These are phyloP conservation scores for Aspergillus uvarum DNA, from an alignment of 2,329 filamentous ascomycete genomes.

Conservation along the genomic window DNA sequence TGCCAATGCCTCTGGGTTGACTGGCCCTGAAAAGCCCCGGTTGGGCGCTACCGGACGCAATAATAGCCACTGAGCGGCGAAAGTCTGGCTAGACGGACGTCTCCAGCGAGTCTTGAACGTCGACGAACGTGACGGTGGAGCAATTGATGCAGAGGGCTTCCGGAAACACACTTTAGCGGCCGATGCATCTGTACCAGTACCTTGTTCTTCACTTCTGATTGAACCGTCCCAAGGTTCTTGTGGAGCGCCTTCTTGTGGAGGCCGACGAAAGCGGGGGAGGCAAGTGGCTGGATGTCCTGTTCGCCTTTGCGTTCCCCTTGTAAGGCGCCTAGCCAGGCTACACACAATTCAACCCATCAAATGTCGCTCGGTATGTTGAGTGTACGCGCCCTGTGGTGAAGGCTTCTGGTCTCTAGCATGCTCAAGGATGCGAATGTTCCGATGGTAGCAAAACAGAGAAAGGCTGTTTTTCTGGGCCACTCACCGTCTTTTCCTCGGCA, in stretches of 20 bases:
- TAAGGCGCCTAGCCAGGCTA: slow-evolving; percentile 3
- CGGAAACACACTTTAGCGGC: slow-evolving; percentile 22
- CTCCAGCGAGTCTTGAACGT: slow-evolving; percentile 9
- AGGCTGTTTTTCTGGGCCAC: background rate
- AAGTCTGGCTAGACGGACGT: slow-evolving; percentile 4
- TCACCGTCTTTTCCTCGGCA: slow-evolving; percentile 1
- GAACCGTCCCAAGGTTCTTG: slow-evolving; percentile 3
- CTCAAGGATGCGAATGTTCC: background rate
- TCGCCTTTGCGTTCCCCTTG: background rate
- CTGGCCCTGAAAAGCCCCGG: slow-evolving; percentile 9
- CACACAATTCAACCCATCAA: background rate
- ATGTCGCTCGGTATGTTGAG: background rate
- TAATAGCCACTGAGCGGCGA: slow-evolving; percentile 8
- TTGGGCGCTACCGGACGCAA: slow-evolving; percentile 13
- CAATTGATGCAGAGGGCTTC: slow-evolving; percentile 20
- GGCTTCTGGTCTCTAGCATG: background rate
- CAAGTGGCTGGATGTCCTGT: background rate
- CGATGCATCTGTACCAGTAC: slow-evolving; percentile 12
- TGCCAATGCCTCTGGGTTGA: background rate
- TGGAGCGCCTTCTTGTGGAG: slow-evolving; percentile 12
- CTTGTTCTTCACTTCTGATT: slow-evolving; percentile 15
- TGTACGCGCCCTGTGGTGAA: background rate
- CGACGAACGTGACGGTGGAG: slow-evolving; percentile 22
- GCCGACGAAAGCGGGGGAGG: slow-evolving; percentile 11
- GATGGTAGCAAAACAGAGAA: background rate